Conservation (phyloP, 2,329 filamentous ascomycete genomes). For the Tolypocladium inflatum region DNA sequence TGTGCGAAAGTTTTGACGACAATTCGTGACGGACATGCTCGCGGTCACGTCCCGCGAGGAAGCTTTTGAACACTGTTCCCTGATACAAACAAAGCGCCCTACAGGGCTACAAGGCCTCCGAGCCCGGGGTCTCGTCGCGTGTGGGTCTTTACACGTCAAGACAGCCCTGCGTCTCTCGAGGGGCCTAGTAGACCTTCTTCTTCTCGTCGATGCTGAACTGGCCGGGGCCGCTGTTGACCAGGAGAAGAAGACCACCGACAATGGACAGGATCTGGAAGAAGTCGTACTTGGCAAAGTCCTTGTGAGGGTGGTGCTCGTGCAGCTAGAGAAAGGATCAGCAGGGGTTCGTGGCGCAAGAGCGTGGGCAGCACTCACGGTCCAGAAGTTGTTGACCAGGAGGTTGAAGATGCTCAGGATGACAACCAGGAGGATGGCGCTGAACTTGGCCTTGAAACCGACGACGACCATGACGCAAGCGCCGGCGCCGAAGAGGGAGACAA, state of each 20-base stretch:
- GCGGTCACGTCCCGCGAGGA: neutral
- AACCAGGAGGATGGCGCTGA: constrained; percentile 90
- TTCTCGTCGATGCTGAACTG: constrained; percentile 99
- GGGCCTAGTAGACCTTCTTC: constrained; percentile 82
- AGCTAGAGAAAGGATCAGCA: constrained; percentile 44
- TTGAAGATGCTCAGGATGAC: constrained; percentile 96
- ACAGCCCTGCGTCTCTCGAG: neutral
- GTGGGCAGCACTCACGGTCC: constrained; percentile 64
- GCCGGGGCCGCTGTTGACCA: constrained; percentile 97
- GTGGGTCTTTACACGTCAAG: neutral
- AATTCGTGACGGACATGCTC: constrained; percentile 7
- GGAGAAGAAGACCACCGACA: constrained; percentile 86
- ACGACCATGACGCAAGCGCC: constrained; percentile 97
- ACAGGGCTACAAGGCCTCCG: neutral
- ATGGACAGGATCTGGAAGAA: constrained; percentile 99
- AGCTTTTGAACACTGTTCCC: constrained; percentile 1
- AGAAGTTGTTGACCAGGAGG: constrained; percentile 98
- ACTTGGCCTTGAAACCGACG: constrained; percentile 99
- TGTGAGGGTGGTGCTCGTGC: constrained; percentile 95
- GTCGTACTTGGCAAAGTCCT: constrained; percentile 99
- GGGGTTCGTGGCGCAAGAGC: neutral
- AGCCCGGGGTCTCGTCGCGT: neutral
- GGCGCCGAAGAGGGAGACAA: constrained; percentile 77
- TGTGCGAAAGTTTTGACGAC: neutral
- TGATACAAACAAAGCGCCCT: neutral